These are phyloP conservation scores for Blastocystis sp. DNA, from an alignment of 352 stramenopile genomes.

Conservation along the genomic window DNA sequence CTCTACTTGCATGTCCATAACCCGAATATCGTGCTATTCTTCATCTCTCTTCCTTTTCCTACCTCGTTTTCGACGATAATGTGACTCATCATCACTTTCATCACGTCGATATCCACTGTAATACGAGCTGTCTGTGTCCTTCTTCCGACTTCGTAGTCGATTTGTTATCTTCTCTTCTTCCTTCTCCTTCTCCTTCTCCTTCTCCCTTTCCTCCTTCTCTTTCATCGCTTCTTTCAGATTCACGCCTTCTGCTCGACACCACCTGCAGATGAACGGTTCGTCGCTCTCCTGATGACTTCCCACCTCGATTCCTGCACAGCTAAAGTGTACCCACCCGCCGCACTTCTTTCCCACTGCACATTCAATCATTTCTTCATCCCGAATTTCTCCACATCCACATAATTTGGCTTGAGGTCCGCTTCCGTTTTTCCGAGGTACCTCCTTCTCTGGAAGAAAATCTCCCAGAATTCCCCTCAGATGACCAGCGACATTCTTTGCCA, in stretches of 20 bases:
- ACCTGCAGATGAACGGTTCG: slow-evolving; percentile 53
- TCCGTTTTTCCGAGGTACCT: background rate
- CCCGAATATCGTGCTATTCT: slow-evolving; percentile 15
- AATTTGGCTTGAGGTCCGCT: background rate
- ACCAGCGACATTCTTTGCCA: slow-evolving; percentile 42
- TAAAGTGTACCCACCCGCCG: slow-evolving; percentile 58
- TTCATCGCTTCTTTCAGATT: background rate
- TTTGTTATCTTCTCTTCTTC: background rate
- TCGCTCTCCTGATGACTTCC: slow-evolving; percentile 13
- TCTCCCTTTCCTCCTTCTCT: background rate
- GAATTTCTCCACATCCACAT: slow-evolving; percentile 19
- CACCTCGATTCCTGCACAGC: slow-evolving; percentile 39
- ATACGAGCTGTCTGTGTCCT: background rate
- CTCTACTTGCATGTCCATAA: slow-evolving; percentile 4
- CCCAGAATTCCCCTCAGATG: slow-evolving; percentile 35
- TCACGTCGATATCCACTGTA: background rate
- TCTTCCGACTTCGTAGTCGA: background rate
- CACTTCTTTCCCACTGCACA: slow-evolving; percentile 22
- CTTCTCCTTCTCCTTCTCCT: slow-evolving; percentile 1
- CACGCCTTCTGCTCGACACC: slow-evolving; percentile 43
- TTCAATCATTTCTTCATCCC: slow-evolving; percentile 58
- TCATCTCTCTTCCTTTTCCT: background rate
- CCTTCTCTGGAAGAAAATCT: background rate
- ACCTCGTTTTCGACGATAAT: slow-evolving; percentile 1
- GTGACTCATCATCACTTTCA: background rate